Base-by-base conservation (phyloP, 805 yeast species). In the Zygotorulaspora chibaensis region DNA sequence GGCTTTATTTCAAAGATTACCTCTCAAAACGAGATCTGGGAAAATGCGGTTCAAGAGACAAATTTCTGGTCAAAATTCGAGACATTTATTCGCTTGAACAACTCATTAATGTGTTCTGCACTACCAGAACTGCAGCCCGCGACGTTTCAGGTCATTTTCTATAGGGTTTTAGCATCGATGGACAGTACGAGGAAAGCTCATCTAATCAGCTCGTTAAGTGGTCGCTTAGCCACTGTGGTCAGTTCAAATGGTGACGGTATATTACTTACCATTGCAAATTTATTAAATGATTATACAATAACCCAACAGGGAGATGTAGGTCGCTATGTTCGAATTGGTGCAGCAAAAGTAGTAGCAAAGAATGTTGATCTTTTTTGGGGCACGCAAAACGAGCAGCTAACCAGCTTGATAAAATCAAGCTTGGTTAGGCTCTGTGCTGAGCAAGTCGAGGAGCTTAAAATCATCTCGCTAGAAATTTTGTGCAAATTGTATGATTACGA, bases 281-380 rank as follows among this genome's bases (percentile, higher is more conserved):
- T 78, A 28, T 63, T 91, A 11, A 82, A 83, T 50, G 96, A 90
- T 56, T 88, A 89, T 61, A 79, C 95, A 0, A 67, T 76, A 2
- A 85, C 91, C 0, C 78, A 79, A 23, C 84, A 87, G 57, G 98
- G 98, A 8, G 98, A 90, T 66, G 90, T 89, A n/a, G 98, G 98
- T 2, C 78, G 87, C 38, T 75, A 80, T 55, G 76, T 88, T 1
- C 68, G 98, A 38, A 51, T 59, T 1, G 73, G 82, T 0, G 69
- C 82, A 3, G 39, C 41, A 0, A 20, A 23, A 15, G 56, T 64
- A 33, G 35, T 37, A 18, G 35, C 16, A 10, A 44, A 38, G 30
- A 43, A 47, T 20, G 27, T 16, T 11, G 34, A 33, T 1, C 26
- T 46, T 3, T 52, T 54, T 31, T 38, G 40, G 33, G 25, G 27